These are phyloP conservation scores for Nemania sp. DNA, from an alignment of 2,329 filamentous ascomycete genomes.

Conservation along the genomic window DNA sequence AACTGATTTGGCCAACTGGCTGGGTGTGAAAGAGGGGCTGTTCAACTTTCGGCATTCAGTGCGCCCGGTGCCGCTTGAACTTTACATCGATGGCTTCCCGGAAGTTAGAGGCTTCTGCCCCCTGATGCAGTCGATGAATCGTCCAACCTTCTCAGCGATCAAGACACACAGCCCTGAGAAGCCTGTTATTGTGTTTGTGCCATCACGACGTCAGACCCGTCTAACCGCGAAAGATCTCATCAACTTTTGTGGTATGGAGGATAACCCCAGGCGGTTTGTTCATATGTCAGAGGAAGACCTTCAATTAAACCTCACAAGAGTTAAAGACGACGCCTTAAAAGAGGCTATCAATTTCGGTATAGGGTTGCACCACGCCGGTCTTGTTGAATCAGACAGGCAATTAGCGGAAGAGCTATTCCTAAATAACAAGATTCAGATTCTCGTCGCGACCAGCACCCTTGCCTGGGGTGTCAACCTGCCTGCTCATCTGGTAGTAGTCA, in stretches of 20 bases:
- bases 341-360: conserved; percentile 98
- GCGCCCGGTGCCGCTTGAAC: conserved; percentile 92
- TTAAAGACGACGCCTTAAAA: conserved; percentile 91
- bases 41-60: conserved; percentile 99
- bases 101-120: conserved; percentile 96
- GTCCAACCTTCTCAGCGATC: conserved; percentile 94
- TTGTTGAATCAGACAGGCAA: conserved; percentile 93
- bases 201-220: conserved; percentile 92
- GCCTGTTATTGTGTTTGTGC: conserved; percentile 97
- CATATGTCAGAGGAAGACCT: conserved; percentile 96
- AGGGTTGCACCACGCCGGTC: conserved; percentile 94
- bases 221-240: conserved; percentile 96
- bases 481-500: conserved; percentile 95
- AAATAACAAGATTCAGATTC: conserved; percentile 97
- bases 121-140: conserved; percentile 99
- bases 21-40: conserved; percentile 93
- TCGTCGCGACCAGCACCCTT: conserved; percentile 94
- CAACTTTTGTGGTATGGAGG: conserved; percentile 98
- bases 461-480: conserved; percentile 99
- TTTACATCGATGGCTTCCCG: conserved; percentile 97
- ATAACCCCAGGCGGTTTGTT: conserved; percentile 93
- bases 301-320: conserved; percentile 84
- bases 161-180: conserved; percentile 97
- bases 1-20: conserved; percentile 92
- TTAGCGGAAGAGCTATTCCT: conserved; percentile 94